Conservation (phyloP, 2,329 filamentous ascomycete genomes). For the Exophiala mesophila region DNA sequence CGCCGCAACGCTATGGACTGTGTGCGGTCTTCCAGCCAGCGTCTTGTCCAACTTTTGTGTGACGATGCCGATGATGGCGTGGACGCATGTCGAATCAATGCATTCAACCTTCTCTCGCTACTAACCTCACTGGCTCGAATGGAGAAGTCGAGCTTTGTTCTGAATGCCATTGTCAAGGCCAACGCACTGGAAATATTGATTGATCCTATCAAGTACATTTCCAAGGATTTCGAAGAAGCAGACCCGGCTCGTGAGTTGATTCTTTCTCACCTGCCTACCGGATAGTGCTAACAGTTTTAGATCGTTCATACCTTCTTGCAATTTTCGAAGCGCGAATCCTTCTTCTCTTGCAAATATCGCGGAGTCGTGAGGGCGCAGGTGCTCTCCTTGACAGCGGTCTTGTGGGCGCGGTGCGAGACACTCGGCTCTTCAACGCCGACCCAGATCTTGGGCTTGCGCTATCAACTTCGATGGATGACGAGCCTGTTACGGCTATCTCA, state of each 20-base stretch:
- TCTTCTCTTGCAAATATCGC: conserved; percentile 76
- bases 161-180: conserved; percentile 73
- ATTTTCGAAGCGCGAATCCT: conserved; percentile 72
- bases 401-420: conserved; percentile 73
- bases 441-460: conserved; percentile 75
- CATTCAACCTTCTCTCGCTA: conserved; percentile 75
- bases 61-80: conserved; percentile 89
- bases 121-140: conserved; percentile 68
- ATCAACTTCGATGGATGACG: conserved; percentile 3
- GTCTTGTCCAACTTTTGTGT: conserved; percentile 78
- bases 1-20: conserved; percentile 57
- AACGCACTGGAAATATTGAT: conserved; percentile 91
- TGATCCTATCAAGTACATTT: conserved; percentile 75
- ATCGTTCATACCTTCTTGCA: conserved; percentile 51
- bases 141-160: conserved; percentile 67
- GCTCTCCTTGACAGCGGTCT: conserved; percentile 85
- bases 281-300: conserved; percentile 30
- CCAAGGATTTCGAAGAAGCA: conserved; percentile 63
- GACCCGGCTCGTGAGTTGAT: conserved; percentile 49
- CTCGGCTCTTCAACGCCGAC: conserved; percentile 81
- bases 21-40: conserved; percentile 73
- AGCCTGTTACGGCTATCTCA: conserved; percentile 1
- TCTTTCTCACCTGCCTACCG: not conserved
- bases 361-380: conserved; percentile 77
- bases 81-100: conserved; percentile 74